Evolutionary conservation across 371 early-diverging fungal species (phyloP).

Genomic region (Mortierella polycephala): DNA sequence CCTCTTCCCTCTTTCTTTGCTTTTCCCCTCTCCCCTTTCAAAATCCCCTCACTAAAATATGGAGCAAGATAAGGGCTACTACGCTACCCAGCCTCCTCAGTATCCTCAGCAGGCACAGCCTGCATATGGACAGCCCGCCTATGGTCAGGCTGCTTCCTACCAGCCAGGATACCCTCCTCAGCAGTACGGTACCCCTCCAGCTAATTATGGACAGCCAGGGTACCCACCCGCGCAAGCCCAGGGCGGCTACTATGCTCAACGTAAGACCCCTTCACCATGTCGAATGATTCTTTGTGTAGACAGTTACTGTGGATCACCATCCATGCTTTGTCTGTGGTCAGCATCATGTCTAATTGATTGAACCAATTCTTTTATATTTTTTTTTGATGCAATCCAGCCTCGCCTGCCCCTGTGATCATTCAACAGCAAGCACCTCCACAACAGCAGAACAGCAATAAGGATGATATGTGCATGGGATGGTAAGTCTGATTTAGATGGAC

Average conservation of each 20-base stretch:
- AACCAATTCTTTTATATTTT: not conserved
- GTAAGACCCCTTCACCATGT: slow-evolving; percentile 8
- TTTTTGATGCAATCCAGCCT: slow-evolving; percentile 8
- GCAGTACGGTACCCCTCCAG: slow-evolving; percentile 4
- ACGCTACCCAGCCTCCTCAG: slow-evolving; percentile 50
- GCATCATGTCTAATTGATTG: not conserved
- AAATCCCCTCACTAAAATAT: slow-evolving; percentile 4
- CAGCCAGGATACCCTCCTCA: slow-evolving; percentile 34
- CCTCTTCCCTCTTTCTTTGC: not conserved
- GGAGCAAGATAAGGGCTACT: slow-evolving; percentile 48
- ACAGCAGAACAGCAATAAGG: slow-evolving; percentile 25
- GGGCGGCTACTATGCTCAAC: slow-evolving; percentile 37
- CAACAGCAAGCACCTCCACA: slow-evolving; percentile 27
- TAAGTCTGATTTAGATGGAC: slow-evolving; percentile 10
- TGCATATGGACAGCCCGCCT: slow-evolving; percentile 45
- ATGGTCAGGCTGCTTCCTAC: slow-evolving; percentile 44
- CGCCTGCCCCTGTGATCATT: slow-evolving; percentile 32
- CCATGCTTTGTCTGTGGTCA: not conserved
- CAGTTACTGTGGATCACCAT: not conserved
- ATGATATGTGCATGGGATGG: slow-evolving; percentile 43
- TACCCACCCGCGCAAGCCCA: slow-evolving; percentile 22
- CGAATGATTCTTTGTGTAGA: not conserved
- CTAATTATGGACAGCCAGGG: slow-evolving; percentile 28
- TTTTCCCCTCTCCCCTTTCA: slow-evolving; percentile 1
- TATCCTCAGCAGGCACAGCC: slow-evolving; percentile 51